These are phyloP conservation scores for Penicillium canariense DNA, from an alignment of 495 filamentous ascomycete species.

Conservation along the genomic window DNA sequence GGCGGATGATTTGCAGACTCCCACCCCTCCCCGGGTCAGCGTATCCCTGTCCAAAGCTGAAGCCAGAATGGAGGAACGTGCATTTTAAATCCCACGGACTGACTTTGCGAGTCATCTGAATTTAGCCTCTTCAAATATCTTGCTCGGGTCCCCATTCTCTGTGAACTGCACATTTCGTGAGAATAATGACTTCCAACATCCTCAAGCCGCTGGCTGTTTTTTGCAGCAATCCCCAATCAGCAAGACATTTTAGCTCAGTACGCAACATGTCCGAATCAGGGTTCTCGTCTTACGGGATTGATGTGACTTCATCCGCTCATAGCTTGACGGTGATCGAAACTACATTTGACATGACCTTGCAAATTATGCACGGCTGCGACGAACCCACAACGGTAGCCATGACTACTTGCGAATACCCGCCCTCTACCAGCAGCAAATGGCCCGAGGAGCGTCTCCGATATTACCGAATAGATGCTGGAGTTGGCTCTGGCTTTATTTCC, in stretches of 20 bases:
- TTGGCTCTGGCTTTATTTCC: conserved; percentile 21
- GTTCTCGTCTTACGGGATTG: conserved; percentile 11
- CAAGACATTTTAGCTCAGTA: conserved; percentile 16
- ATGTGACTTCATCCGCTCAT: conserved; percentile 2
- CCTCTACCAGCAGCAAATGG: neutral
- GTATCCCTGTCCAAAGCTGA: no score
- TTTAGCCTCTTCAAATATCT: no score
- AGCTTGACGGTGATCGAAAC: conserved; percentile 14
- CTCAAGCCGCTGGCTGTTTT: conserved; percentile 19
- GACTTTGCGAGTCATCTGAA: no score
- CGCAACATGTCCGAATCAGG: conserved; percentile 20
- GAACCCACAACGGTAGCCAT: conserved; percentile 7
- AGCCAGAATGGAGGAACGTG: no score
- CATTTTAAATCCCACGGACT: no score
- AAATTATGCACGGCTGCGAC: conserved; percentile 4
- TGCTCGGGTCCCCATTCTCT: no score
- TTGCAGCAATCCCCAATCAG: conserved; percentile 15
- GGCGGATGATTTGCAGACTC: no score
- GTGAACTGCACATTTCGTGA: no score
- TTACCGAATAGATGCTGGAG: conserved; percentile 24
- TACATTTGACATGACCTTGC: conserved; percentile 19
- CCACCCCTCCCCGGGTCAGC: no score
- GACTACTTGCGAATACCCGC: neutral
- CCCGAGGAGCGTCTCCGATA: conserved; percentile 3
- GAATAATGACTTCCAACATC: conserved; percentile 18